These are phyloP conservation scores for Colletotrichum euphorbiae DNA, from an alignment of 2,329 filamentous ascomycete genomes.

Conservation along the genomic window DNA sequence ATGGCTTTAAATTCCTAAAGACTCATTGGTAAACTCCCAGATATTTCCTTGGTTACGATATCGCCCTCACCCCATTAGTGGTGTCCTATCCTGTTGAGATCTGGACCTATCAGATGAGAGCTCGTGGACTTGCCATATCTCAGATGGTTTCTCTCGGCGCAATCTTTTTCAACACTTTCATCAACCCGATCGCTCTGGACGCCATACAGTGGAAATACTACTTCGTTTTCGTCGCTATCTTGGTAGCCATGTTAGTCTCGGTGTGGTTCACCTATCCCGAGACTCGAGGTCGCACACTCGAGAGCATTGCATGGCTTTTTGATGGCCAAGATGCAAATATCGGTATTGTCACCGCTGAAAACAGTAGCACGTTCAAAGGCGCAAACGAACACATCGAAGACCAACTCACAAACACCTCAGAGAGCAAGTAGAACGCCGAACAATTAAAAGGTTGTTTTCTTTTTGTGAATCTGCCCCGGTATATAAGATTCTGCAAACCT, in stretches of 20 bases:
- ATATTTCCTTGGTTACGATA: constrained; percentile 52
- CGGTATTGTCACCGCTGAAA: background rate
- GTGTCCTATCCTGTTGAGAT: constrained; percentile 47
- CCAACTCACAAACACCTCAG: background rate
- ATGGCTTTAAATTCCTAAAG: background rate
- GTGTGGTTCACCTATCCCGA: constrained; percentile 40
- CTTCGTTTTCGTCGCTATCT: constrained; percentile 53
- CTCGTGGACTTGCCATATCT: constrained; percentile 17
- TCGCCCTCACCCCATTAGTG: constrained; percentile 50
- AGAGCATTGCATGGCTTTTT: constrained; percentile 30
- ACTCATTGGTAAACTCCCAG: background rate
- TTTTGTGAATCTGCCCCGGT: too few relatives aligned
- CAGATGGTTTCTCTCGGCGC: constrained; percentile 21
- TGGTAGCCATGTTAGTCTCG: constrained; percentile 57
- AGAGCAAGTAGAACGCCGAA: background rate
- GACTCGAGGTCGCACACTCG: constrained; percentile 37
- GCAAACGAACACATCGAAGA: constrained; percentile 11
- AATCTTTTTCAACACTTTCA: constrained; percentile 57
- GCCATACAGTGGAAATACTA: constrained; percentile 57
- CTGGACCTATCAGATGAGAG: constrained; percentile 42
- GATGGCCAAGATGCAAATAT: constrained; percentile 17
- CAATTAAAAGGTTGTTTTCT: too few relatives aligned
- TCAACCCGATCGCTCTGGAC: constrained; percentile 57
- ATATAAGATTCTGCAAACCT: too few relatives aligned
- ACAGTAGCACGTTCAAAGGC: constrained; percentile 5